Evolutionary conservation across 768 basidiomycete genomes (phyloP).

Genomic region (Hygrophoropsis aurantiaca): DNA sequence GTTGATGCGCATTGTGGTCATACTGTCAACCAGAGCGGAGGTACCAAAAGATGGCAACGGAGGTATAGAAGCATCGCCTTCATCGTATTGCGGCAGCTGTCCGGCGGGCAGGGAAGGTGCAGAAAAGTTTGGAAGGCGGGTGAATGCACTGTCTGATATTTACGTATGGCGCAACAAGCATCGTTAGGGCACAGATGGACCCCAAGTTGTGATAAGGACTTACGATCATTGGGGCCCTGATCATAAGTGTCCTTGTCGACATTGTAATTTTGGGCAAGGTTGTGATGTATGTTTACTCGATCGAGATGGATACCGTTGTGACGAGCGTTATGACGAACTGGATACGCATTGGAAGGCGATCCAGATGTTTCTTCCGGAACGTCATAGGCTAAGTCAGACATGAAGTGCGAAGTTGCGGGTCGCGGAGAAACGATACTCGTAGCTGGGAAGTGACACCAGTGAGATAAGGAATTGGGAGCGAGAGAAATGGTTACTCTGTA

Average conservation of each 20-base stretch:
- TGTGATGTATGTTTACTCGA: constrained; percentile 7
- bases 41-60: constrained; percentile 44
- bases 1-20: constrained; percentile 53
- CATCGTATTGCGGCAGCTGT: constrained; percentile 31
- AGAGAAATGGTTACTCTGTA: neutral
- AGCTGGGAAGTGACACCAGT: too few relatives aligned
- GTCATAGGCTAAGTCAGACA: constrained; percentile 32
- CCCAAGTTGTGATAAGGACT: constrained; percentile 8
- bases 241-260: constrained; percentile 7
- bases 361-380: constrained; percentile 16
- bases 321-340: neutral
- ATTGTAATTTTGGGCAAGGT: constrained; percentile 3
- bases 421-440: neutral
- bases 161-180: constrained; percentile 4
- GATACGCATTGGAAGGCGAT: constrained; percentile 6
- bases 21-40: constrained; percentile 46
- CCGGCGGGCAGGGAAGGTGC: constrained; percentile 45
- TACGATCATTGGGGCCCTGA: constrained; percentile 14
- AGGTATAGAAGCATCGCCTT: constrained; percentile 19
- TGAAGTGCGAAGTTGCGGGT: constrained; percentile 9
- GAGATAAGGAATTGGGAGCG: neutral
- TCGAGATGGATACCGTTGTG: constrained; percentile 3
- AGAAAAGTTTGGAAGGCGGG: constrained; percentile 48
- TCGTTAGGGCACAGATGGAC: neutral
- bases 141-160: constrained; percentile 26